Percentiles rank a stretch among this genome's conserved stretches.
Conservation (phyloP, 1,284 basidiomycete species). For the Ustilago xerochloae region DNA sequence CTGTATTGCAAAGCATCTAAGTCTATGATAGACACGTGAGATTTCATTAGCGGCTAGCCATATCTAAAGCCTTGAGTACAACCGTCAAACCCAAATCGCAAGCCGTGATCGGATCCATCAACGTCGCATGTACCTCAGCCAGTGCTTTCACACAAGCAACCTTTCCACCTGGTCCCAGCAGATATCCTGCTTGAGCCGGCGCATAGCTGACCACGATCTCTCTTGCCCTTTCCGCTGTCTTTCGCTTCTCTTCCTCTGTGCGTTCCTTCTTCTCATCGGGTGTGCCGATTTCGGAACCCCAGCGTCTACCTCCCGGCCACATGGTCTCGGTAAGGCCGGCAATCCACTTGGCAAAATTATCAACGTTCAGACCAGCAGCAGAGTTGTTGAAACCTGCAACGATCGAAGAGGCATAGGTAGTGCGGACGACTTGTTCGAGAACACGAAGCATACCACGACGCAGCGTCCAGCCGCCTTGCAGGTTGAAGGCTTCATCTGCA, state of each 20-base stretch:
- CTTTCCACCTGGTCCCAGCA: slow-evolving; percentile 63
- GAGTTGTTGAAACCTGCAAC: slow-evolving; percentile 60
- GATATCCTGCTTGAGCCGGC: slow-evolving; percentile 63
- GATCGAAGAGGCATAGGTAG: slow-evolving; percentile 62
- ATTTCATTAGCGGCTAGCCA: slow-evolving; percentile 41
- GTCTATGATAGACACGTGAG: not conserved
- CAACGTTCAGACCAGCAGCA: slow-evolving; percentile 51
- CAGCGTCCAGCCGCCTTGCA: slow-evolving; percentile 67
- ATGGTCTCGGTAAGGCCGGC: slow-evolving; percentile 48
- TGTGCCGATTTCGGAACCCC: slow-evolving; percentile 31
- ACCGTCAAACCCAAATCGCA: slow-evolving; percentile 55
- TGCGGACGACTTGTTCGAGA: slow-evolving; percentile 66
- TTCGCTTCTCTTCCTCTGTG: slow-evolving; percentile 45
- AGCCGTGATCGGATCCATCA: slow-evolving; percentile 54
- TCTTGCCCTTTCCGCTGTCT: slow-evolving; percentile 52
- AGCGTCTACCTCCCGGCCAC: slow-evolving; percentile 59
- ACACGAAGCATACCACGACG: slow-evolving; percentile 67
- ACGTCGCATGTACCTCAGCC: slow-evolving; percentile 53
- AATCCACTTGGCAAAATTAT: slow-evolving; percentile 58
- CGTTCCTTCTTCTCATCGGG: slow-evolving; percentile 23
- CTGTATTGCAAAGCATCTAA: no score
- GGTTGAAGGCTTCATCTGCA: slow-evolving; percentile 67
- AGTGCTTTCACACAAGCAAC: slow-evolving; percentile 61
- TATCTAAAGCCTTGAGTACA: slow-evolving; percentile 53
- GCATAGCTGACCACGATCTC: slow-evolving; percentile 62